phyloP scores from a whole-genome alignment of 192 early-diverging fungal species.

The Coemansia sp. region DNA sequence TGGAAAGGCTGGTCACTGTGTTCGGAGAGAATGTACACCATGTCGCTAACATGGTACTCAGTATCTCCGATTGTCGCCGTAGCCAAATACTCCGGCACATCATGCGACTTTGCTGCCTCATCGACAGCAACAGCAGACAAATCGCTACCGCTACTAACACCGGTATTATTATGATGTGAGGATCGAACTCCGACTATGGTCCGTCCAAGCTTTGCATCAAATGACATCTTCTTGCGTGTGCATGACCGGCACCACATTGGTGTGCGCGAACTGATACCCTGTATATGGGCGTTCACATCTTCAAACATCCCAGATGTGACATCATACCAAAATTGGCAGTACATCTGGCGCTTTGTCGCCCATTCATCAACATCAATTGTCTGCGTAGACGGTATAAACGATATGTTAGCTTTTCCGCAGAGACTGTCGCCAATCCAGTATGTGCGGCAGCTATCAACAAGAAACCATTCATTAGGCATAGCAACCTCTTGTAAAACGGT shows the following conservation, averaged over 20 bases:
- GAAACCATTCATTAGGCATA: constrained; percentile 55
- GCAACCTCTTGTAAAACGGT: constrained; percentile 61
- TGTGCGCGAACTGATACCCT: constrained; percentile 7
- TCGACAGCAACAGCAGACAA: constrained; percentile 2
- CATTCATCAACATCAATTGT: constrained; percentile 32
- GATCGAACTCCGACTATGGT: constrained; percentile 18
- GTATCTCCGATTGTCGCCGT: constrained; percentile 27
- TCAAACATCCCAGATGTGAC: constrained; percentile 53
- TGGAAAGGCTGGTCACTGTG: constrained; percentile 51
- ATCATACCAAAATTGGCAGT: constrained; percentile 63
- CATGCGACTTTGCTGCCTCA: neutral
- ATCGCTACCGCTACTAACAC: constrained; percentile 16
- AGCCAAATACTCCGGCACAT: constrained; percentile 16
- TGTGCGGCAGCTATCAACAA: constrained; percentile 58
- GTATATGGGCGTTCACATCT: constrained; percentile 47
- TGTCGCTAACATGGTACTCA: constrained; percentile 59
- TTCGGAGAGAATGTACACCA: constrained; percentile 58
- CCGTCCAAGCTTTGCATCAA: constrained; percentile 18
- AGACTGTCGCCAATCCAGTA: constrained; percentile 36
- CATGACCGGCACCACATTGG: constrained; percentile 40
- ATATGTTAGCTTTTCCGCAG: constrained; percentile 51
- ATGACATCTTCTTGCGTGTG: constrained; percentile 15
- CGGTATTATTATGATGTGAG: neutral
- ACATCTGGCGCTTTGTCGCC: constrained; percentile 28
- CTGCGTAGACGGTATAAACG: constrained; percentile 31